Conservation (phyloP, 148 eudicot species). For the Vaccinium corymbosum region DNA sequence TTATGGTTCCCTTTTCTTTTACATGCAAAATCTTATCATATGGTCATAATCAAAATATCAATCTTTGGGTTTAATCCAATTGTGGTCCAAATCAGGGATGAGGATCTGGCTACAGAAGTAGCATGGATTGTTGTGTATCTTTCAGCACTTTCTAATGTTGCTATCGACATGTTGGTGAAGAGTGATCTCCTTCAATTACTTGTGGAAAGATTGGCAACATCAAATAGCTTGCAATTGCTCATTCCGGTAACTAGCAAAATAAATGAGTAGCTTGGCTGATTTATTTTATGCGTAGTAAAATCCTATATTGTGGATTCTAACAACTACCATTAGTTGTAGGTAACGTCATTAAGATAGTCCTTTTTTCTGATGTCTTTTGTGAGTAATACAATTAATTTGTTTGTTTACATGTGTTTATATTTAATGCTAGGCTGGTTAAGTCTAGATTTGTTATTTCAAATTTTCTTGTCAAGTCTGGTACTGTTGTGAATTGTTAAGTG, state of each 20-base stretch:
- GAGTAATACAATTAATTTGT: background rate
- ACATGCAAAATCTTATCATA: background rate
- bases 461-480: background rate
- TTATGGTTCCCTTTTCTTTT: background rate
- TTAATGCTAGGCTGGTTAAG: background rate
- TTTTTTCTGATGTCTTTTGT: background rate
- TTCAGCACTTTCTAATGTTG: slow-evolving; percentile 81
- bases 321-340: background rate
- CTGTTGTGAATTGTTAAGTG: slow-evolving; percentile 2
- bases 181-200: slow-evolving; percentile 74
- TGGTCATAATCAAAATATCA: background rate
- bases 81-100: slow-evolving; percentile 62
- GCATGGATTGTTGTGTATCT: slow-evolving; percentile 99
- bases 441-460: background rate
- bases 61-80: slow-evolving; percentile 10
- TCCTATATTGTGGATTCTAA: background rate
- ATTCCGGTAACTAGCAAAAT: slow-evolving; percentile 64
- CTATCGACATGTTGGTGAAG: slow-evolving; percentile 67
- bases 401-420: background rate
- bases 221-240: slow-evolving; percentile 81
- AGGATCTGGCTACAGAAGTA: slow-evolving; percentile 93
- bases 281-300: slow-evolving; percentile 11
- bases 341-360: background rate
- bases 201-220: slow-evolving; percentile 64
- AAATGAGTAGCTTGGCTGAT: background rate